Base-by-base conservation (phyloP, 2,329 filamentous ascomycete species). In the Ilyonectria destructans region DNA sequence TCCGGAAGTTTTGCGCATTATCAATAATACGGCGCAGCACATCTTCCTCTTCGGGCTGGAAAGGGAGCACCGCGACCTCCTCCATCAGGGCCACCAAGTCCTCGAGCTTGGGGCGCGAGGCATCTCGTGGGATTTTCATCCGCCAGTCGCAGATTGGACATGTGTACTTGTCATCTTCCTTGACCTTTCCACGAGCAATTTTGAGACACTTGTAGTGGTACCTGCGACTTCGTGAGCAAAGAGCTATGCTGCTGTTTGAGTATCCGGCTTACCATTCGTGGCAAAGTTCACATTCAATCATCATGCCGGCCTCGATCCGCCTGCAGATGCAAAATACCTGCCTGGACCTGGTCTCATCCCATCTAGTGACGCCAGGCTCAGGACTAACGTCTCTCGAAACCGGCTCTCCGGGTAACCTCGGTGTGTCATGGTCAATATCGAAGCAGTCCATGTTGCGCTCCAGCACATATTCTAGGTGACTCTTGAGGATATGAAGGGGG, bases 181-280 rank as follows among this genome's bases (percentile, higher is more conserved):
- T 98, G 75, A 99, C 94, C 79, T 98, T 99, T 59, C 96, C 96
- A 57, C 96, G 90, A 3, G 96, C 96, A 77, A 99, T 98, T 84
- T 99, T 99, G 43, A 99, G 86, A 77, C 96, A 99, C 81, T 98
- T 98, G 68, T 96, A 96, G 77, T 99, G 96, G 78, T 99, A 99
- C 93, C 93, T 95, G 69, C 9, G 29, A 10, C 43, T 37, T 40
- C 31, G 60, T 74, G 43, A 67, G 65, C 40, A 59, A 52, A 51
- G 17, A 15, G 17, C 12, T 17, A n/a, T 12, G 33, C 17, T 54
- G 26, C 5, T 55, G 2, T 10, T 35, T 8, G 21, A 35, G 31
- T 8, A 3, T 8, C 9, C 29, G 17, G 85, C 91, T 85, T 81
- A 95, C 96, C 96, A 99, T 84, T 99, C 96, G 77, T 98, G 96